Base-by-base conservation (phyloP, 148 eudicot species). In the Oxyria digyna region DNA sequence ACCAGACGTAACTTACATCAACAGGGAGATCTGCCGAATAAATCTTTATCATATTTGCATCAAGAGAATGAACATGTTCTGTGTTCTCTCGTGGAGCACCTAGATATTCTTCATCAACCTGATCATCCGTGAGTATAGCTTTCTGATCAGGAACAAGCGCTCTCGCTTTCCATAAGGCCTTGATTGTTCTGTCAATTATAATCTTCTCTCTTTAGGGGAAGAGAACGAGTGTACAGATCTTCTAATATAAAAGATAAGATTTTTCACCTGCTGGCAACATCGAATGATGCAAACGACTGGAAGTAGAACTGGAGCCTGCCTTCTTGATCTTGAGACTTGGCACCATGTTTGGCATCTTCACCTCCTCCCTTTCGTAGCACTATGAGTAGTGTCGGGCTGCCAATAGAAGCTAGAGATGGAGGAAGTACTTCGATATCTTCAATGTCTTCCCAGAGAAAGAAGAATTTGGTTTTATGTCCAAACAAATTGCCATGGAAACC, bases 361-460 rank as follows among this genome's bases (percentile, higher is more conserved):
- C 96, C 97, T 74, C 87, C 80, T 37, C 86, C 97, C 72, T 87
- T 81, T 13, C 79, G 80, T 75, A 91, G 79, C 63, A 87, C 77
- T 67, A 91, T 82, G 66, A 86, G 79, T 66, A 91, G 73, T 43
- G 84, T 75, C 35, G 97, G 96, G 72, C 95, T 88, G 31, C 96
- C 91, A 41, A 91, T 67, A 14, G 97, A 83, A 62, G 96, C 71
- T 64, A 88, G 74, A 49, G 86, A 78, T 13, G 92, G 92, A 43
- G 88, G 78, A 18, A 78, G 87, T 62, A 85, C 89, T 71, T 87
- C 87, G 69, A 91, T 81, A 72, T 91, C 90, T 69, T 91, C 87
- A 66, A 91, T 85, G 75, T 91, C 97, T 48, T 89, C 96, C 96
- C 91, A 91, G 0, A 91, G 77, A 72, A 88, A 91, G 81, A 77